Base-by-base conservation (phyloP, 2,329 filamentous ascomycete genomes). In the Ophiostoma angusticollis region DNA sequence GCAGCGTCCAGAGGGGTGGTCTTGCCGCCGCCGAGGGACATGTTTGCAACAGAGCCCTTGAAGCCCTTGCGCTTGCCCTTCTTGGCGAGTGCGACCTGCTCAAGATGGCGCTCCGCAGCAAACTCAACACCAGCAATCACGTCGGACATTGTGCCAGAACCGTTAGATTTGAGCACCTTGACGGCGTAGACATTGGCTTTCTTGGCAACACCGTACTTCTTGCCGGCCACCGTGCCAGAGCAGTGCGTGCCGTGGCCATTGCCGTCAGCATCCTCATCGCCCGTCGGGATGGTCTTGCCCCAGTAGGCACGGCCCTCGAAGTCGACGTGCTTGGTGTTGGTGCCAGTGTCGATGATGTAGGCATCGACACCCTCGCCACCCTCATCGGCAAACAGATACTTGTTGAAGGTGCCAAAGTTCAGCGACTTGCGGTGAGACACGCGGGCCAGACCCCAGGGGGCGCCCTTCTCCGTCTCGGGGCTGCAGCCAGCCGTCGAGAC, bases 151-250 rank as follows among this genome's bases (percentile, higher is more conserved):
- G 85, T 87, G 54, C 91, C 91, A 35, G 89, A 95, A 54, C 91
- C 91, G 64, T 94, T 98, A 54, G 89, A 95, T 59, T 82, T 78
- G 52, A 98, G 82, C 29, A 98, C 91, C 80, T 98, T 98, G 71
- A 98, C 87, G 49, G 91, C 91, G 57, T 93, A 87, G 61, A 98
- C 71, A 53, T 84, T 78, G 58, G 93, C 91, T 77, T 96, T 95
- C 80, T 98, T 98, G 60, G 91, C 89, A 48, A 98, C 91, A 75
- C 91, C 91, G 59, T 94, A 98, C 72, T 94, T 95, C 78, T 91
- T 93, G 59, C 93, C 91, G 49, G 84, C 91, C 54, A 98, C 80
- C 47, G 93, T 98, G 53, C 91, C 91, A 48, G 91, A 96, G 78
- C 91, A 98, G 74, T 98, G 91, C 55, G 91, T 98, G 54, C 91